Evolutionary conservation across 2,329 filamentous ascomycete genomes (phyloP).

Genomic region (Curvularia spicifera): DNA sequence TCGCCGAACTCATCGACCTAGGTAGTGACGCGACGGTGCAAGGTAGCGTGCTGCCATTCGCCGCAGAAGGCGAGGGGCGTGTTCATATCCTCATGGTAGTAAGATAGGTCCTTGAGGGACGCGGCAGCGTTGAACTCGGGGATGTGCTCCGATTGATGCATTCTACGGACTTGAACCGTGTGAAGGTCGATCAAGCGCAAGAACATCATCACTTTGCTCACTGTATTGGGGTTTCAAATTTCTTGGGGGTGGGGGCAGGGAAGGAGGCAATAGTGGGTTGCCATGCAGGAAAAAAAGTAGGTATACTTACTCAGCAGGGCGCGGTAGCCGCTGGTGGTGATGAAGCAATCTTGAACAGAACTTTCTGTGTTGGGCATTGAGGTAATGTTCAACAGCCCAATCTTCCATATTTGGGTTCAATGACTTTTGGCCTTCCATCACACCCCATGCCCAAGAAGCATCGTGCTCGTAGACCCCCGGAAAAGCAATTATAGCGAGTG

Average conservation of each 20-base stretch:
- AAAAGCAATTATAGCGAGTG: too few species aligned
- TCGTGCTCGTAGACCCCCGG: too few species aligned
- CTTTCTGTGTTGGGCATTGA: conserved; percentile 14
- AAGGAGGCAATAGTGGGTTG: too few species aligned
- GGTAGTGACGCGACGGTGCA: conserved; percentile 18
- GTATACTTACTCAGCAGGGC: conserved; percentile 12
- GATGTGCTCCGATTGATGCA: conserved; percentile 25
- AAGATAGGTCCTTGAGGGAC: conserved; percentile 21
- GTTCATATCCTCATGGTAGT: conserved; percentile 14
- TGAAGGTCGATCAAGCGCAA: conserved; percentile 14
- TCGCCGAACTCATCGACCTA: conserved; percentile 28
- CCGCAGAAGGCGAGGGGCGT: conserved; percentile 26
- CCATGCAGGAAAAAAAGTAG: neutral
- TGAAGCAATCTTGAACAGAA: conserved; percentile 2
- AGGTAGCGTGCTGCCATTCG: conserved; percentile 29
- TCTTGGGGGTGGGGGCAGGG: too few species aligned
- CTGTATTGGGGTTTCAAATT: too few species aligned
- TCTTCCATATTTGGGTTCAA: conserved; percentile 6
- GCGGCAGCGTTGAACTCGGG: conserved; percentile 17
- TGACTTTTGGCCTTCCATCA: too few species aligned
- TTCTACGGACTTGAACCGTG: conserved; percentile 20
- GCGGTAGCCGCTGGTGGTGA: conserved; percentile 22
- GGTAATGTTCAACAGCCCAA: conserved; percentile 5
- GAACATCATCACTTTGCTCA: conserved; percentile 5
- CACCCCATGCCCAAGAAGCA: too few species aligned